Evolutionary conservation across 352 stramenopile genomes (phyloP), one percentile per base, ranked within the genome.

Genomic region (Globisporangium rhizosaccharum): DNA sequence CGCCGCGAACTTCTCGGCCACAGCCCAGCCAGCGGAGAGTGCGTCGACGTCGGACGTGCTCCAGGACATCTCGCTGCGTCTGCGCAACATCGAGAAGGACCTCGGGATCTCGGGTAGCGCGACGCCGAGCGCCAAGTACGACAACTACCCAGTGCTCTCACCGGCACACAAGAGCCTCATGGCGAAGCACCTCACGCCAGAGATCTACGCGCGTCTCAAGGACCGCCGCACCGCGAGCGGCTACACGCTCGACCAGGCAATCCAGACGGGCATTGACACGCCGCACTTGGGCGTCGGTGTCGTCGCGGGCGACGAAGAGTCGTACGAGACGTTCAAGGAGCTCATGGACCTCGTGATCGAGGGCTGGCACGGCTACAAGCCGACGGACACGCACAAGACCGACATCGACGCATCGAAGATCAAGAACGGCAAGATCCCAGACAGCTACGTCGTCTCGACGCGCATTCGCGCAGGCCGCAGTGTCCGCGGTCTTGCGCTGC

Each of bases 401-500:
- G 86, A 96, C 56, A 87, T 96, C 59, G 82, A 94, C 54, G 71
- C 84, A 42, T 75, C 70, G 15, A 94, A 96, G 66, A 69, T 96
- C 17, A 65, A 73, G 39, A 75, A 85, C 61, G 70, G 75, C 28
- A 85, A 85, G 55, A 79, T 90, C 47, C 74, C 85, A 59, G 80
- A 75, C 50, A 64, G 39, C 11, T 98, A 97, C 60, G 92, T 98
- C 48, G 66, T 96, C 45, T 97, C 90, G 41, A 98, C 94, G 10
- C 85, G 94, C 30, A 94, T 98, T 51, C 87, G 94, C 52, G 83
- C 96, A 15, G 91, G 92, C 0, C 74, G 94, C 45, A 97, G 91
- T 50, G 87, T 98, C 42, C 81, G 89, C 39, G 90, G 91, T 11
- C 82, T 97, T 47, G 78, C 75, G 42, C 80, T 98, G 46, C 90